These are phyloP conservation scores for Pelargonium nanum DNA, from an alignment of 345 rosid genomes.

Conservation along the genomic window DNA sequence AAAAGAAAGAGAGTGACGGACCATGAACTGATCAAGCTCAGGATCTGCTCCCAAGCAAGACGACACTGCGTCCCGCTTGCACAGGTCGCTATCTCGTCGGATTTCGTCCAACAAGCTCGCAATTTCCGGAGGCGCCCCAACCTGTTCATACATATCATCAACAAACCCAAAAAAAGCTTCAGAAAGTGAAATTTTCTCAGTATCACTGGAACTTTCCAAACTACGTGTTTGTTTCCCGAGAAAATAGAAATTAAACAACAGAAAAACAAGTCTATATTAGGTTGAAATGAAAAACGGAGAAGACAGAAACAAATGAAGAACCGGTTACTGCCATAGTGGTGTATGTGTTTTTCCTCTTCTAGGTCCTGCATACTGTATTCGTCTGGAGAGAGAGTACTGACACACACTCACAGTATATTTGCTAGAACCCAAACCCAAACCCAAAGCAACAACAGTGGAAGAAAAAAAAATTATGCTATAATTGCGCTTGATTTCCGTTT, in stretches of 20 bases:
- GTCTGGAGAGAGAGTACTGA: too few species aligned
- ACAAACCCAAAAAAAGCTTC: neutral
- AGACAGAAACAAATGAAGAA: too few species aligned
- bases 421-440: too few species aligned
- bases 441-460: too few species aligned
- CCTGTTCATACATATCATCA: slow-evolving; percentile 25
- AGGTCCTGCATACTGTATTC: too few species aligned
- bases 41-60: slow-evolving; percentile 64
- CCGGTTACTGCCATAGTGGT: too few species aligned
- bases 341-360: too few species aligned
- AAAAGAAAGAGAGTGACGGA: slow-evolving; percentile 9
- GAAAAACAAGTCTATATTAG: too few species aligned
- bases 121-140: slow-evolving; percentile 86
- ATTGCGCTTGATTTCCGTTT: neutral
- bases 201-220: neutral
- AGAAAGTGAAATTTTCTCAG: neutral
- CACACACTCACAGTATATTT: too few species aligned
- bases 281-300: too few species aligned
- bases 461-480: neutral
- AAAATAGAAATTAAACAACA: too few species aligned
- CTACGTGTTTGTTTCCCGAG: neutral
- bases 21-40: slow-evolving; percentile 98
- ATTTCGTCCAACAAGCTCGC: slow-evolving; percentile 58
- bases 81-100: slow-evolving; percentile 35
- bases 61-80: slow-evolving; percentile 28